Evolutionary conservation across 2,329 filamentous ascomycete genomes (phyloP).

Genomic region (Coniochaeta prunicola): DNA sequence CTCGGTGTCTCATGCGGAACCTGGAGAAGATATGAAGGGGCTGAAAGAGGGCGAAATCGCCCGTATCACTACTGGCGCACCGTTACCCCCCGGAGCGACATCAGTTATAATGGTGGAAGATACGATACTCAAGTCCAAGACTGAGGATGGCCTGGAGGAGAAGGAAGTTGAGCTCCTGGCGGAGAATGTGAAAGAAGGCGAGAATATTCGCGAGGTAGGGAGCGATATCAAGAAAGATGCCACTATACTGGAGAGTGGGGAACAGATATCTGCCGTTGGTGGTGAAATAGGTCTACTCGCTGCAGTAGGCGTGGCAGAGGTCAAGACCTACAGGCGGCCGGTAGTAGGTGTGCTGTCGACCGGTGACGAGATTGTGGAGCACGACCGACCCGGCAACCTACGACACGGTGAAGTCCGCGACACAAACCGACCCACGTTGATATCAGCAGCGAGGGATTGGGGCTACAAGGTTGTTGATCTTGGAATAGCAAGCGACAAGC

Average conservation of each 20-base stretch:
- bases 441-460: constrained; percentile 67
- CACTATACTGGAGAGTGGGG: constrained; percentile 66
- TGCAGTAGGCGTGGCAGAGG: constrained; percentile 67
- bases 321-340: constrained; percentile 68
- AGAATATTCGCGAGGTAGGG: constrained; percentile 87
- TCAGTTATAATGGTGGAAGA: constrained; percentile 97
- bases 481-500: constrained; percentile 72
- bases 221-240: constrained; percentile 72
- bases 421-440: constrained; percentile 82
- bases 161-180: constrained; percentile 81
- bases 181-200: constrained; percentile 63
- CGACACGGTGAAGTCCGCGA: constrained; percentile 82
- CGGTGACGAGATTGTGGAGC: constrained; percentile 85
- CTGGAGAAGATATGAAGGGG: constrained; percentile 51
- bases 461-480: constrained; percentile 78
- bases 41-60: constrained; percentile 71
- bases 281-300: constrained; percentile 89
- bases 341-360: constrained; percentile 84
- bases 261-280: constrained; percentile 77
- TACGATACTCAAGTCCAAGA: constrained; percentile 67
- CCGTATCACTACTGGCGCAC: constrained; percentile 90
- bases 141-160: constrained; percentile 77
- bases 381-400: constrained; percentile 55
- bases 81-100: constrained; percentile 79
- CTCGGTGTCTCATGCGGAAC: constrained; percentile 77